Evolutionary conservation across 1,284 basidiomycete species (phyloP), one percentile per base, ranked within the genome.

Genomic region (Tilletia walkeri): DNA sequence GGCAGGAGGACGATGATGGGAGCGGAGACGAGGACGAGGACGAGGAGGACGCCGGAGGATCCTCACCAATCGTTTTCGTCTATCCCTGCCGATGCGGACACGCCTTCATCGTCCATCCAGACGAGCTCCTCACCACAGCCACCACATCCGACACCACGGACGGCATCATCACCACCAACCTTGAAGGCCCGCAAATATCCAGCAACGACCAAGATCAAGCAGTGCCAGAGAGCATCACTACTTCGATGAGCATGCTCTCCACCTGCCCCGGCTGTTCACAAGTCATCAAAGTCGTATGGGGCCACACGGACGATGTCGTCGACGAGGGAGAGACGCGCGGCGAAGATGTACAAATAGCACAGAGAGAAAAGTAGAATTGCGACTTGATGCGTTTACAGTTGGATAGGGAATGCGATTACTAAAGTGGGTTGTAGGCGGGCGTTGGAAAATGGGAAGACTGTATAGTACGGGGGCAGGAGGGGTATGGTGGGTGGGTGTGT

Each of bases 201-300:
- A 24, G 50, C 50, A 53, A 53, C 16, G 18, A 53, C 20, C 50
- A 7, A 18, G 20, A 24, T 16, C 6, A 53, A 53, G 50, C 18
- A 6, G 6, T 5, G 5, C 14, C 18, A 53, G 49, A 24, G 14
- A 6, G 50, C 6, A 45, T 45, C 41, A 14, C 41, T 1, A 7
- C 41, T 45, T 45, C 41, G 36, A 38, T 63, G 34, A 63, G 59
- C 59, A 41, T 63, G 16, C 59, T 63, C 30, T 38, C 59, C 12
- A 63, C 59, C 3, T 63, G 59, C 59, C 39, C 59, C 16, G 59
- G 59, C 16, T 63, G 59, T 20, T 63, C 59, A 1, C 59, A 63
- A n/a, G 59, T 63, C 36, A 63, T 63, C 59, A 63, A 63, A 16
- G 59, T 63, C 34, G 36, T 41, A 16, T 63, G 59, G 59, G 59